Percentiles rank a stretch among this genome's conserved stretches.
Conservation (phyloP, 2,329 filamentous ascomycete species). For the Pseudogymnoascus sp. region DNA sequence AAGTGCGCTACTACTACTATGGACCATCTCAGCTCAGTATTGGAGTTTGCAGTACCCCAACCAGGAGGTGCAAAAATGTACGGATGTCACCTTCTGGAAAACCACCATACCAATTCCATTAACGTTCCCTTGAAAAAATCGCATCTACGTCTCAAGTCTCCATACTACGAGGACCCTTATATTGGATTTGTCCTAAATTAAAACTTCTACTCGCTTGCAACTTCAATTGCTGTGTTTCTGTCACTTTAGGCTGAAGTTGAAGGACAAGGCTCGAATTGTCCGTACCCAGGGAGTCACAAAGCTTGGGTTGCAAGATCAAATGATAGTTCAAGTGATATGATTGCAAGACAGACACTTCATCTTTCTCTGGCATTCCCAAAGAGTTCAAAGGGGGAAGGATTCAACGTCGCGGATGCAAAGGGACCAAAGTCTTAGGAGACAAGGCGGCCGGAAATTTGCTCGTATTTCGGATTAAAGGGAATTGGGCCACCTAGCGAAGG, state of each 20-base stretch:
- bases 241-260: conserved; percentile 30
- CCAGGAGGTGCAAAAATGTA: conserved; percentile 32
- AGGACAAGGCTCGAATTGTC: conserved; percentile 31
- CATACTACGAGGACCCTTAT: conserved; percentile 30
- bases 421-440: conserved; percentile 31
- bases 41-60: conserved; percentile 32
- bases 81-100: conserved; percentile 34
- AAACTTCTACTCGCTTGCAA: conserved; percentile 32
- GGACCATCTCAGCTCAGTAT: conserved; percentile 27
- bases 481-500: conserved; percentile 22
- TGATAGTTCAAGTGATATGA: conserved; percentile 33
- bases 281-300: conserved; percentile 32
- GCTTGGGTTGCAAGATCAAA: conserved; percentile 32
- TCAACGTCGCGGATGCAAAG: conserved; percentile 35
- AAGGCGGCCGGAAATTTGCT: conserved; percentile 38
- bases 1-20: conserved; percentile 30
- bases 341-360: conserved; percentile 34
- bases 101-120: conserved; percentile 31
- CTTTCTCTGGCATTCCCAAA: conserved; percentile 34
- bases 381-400: conserved; percentile 30
- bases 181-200: conserved; percentile 34
- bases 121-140: conserved; percentile 28
- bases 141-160: conserved; percentile 28
- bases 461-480: conserved; percentile 38
- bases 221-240: conserved; percentile 31